Evolutionary conservation across 169 alveolate species (phyloP), one percentile per base, ranked within the genome.

Genomic region (Cryptosporidium baileyi): DNA sequence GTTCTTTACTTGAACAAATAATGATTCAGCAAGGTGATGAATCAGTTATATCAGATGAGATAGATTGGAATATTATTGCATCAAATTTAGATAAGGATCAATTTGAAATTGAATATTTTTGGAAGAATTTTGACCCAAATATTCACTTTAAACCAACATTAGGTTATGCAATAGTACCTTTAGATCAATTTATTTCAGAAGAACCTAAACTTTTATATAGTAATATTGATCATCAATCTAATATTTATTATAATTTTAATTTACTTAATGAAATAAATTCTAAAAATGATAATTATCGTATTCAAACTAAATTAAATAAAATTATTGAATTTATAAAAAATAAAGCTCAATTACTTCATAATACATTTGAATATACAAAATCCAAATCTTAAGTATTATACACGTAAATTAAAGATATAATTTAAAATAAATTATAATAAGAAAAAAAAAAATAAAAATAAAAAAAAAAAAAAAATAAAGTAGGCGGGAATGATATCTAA

Each of bases 1-100:
- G 85, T 74, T 36, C 4, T 2, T n/a, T 74, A 22, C 24, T 74
- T 15, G 67, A 57, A 34, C 32, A 45, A 4, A 34, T 74, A 24
- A 74, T 74, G 85, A 61, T 36, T 2, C 85, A 74, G 38, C 85
- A 74, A 36, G 85, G 85, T 28, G 85, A 74, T 24, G 67, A 74
- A 41, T 54, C 85, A 38, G 65, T 74, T 5, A 47, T 74, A 6
- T 38, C 85, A 22, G 60, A 32, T 2, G 40, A 26, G 11, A 51
- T 54, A 17, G 67, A 74, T 74, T 74, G 85, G 85, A 57, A 74
- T 34, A 11, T 54, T 34, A 74, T 74, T 19, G 65, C 85, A n/a
- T 54, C 65, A 3, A 19, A 52, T 22, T n/a, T 74, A 19, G 67
- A 74, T 7, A 74, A 51, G 36, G 67, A 51, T 7, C 67, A 67